Base-by-base conservation (phyloP, 1,284 basidiomycete species). In the Papiliotrema laurentii region DNA sequence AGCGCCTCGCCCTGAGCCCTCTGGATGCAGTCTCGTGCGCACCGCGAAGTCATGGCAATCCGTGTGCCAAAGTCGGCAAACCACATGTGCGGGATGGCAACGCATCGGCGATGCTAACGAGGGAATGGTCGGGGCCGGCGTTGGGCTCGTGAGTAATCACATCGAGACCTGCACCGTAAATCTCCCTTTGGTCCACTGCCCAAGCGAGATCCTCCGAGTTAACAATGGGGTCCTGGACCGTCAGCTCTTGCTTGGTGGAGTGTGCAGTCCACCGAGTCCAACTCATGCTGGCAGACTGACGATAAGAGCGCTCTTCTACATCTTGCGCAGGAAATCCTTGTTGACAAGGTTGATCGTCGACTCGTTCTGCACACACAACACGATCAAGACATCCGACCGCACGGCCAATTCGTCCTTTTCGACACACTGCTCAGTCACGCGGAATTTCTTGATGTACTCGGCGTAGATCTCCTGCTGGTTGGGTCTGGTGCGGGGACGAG, bases 81-180 rank as follows among this genome's bases (percentile, higher is more conserved):
- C 21, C 83, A 93, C 47, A 97, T 85, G 64, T 97, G 93, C 0
- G 94, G 93, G 27, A 97, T 63, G 14, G 93, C 77, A 4, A 85
- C 77, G 56, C 87, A 86, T 87, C 59, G 2, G 7, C 21, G 31
- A 16, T 45, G 24, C 59, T 80, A 31, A 96, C 82, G 37, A 97
- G 73, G 1, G 86, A 84, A 68, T 97, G 90, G 59, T 87, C 83
- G 2, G 75, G 71, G 0, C 72, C 63, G 27, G 97, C 78, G 41
- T 86, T 75, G 0, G 94, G 94, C 71, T 98, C 94, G 27, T 89
- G 89, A 57, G 92, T 89, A 10, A 97, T 83, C 28, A 97, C 94
- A 69, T 98, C 94, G 5, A 98, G 64, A 0, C 89, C 94, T 0
- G 94, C 94, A 22, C 85, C 92, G 78, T 86, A 94, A 36, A 97